Evolutionary conservation across 2,329 filamentous ascomycete species (phyloP), one percentile per base, ranked within the genome.

Genomic region (Aspergillus spinulosporus): DNA sequence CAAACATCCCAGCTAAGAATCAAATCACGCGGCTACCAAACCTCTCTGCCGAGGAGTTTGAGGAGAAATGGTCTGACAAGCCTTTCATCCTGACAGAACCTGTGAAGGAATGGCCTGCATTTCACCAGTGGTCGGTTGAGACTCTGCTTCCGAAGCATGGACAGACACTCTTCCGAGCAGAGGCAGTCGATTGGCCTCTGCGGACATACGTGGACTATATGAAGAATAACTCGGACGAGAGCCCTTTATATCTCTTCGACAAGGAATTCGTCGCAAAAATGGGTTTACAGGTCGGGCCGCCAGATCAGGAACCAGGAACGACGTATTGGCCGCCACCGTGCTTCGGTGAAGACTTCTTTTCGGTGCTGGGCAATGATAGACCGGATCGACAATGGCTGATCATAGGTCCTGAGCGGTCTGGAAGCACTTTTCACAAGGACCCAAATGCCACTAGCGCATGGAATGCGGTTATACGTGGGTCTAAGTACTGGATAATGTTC

Each of bases 401-500:
- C 66, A 82, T 97, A 62, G 92, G 93, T 0, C 92, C 93, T 0
- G 85, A 87, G 60, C 82, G 92, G 56, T 95, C 90, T 68, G 93
- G 93, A 31, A 95, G 90, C 63, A 97, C 92, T 3, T 97, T 97
- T 70, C 93, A 97, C 78, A 97, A 97, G 71, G 85, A 87, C 64
- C 85, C 84, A 2, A 87, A 87, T 68, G 84, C 82, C 1, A 87
- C 82, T 14, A 78, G 86, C 65, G 93, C 94, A 0, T 97, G 93
- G 94, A 97, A 97, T 70, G 93, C 92, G 0, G 90, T 97, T 11
- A 79, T 97, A 29, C 85, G 88, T 57, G 94, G 93, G 4, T 85
- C 88, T 32, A 97, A 97, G 70, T 97, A 97, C 79, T 97, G 94
- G 93, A 93, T 97, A 72, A 95, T 97, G 91, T 97, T 97, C 68